Evolutionary conservation across 257 asterid genomes (phyloP).

Genomic region (Petrea volubilis): DNA sequence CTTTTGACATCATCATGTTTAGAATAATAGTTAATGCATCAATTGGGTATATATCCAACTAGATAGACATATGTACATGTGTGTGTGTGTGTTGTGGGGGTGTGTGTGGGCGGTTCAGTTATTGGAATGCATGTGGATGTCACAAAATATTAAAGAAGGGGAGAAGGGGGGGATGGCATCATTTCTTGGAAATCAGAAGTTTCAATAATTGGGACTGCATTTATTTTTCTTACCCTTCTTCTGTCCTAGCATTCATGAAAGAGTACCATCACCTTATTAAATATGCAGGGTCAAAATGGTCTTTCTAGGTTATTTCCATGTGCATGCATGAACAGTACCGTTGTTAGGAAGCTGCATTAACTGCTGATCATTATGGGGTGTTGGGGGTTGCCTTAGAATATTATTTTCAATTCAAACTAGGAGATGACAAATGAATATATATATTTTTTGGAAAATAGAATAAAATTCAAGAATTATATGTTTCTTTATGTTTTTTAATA

Average conservation of each 20-base stretch:
- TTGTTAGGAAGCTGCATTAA: slow-evolving; percentile 24
- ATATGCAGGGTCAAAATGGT: slow-evolving; percentile 28
- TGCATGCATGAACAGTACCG: slow-evolving; percentile 25
- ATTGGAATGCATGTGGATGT: slow-evolving; percentile 21
- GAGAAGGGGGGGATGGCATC: not conserved
- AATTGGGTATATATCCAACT: too few relatives aligned
- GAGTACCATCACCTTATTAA: slow-evolving; percentile 31
- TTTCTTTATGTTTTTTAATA: not conserved
- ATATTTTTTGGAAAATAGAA: not conserved
- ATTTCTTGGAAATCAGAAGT: slow-evolving; percentile 30
- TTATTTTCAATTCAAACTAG: not conserved
- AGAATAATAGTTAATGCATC: too few relatives aligned
- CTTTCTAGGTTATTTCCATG: slow-evolving; percentile 17
- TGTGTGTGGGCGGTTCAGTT: too few relatives aligned
- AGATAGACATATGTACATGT: too few relatives aligned
- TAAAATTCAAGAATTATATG: not conserved
- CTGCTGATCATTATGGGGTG: not conserved
- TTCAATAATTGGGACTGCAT: slow-evolving; percentile 36
- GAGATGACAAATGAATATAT: not conserved
- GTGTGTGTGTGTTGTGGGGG: too few relatives aligned
- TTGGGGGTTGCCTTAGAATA: not conserved
- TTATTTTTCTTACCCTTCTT: slow-evolving; percentile 25
- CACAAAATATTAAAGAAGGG: slow-evolving; percentile 10
- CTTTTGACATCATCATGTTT: too few relatives aligned
- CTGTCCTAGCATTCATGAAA: slow-evolving; percentile 32